Base-by-base conservation (phyloP, 805 yeast genomes). In the Pichia sporocuriosa region DNA sequence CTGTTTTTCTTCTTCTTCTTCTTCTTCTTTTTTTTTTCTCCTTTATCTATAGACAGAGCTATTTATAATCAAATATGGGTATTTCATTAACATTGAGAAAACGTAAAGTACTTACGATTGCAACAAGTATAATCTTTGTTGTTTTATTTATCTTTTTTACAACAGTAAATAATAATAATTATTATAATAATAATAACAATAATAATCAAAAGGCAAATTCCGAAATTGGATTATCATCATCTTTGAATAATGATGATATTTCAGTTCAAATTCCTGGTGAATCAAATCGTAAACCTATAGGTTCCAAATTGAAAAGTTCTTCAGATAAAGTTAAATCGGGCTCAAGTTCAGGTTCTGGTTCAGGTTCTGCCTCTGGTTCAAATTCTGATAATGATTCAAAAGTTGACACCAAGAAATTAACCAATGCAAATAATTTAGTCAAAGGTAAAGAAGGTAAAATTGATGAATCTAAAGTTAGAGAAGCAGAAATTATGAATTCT, bases 391-490 rank as follows among this genome's bases (percentile, higher is more conserved):
- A 11, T 1, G 29, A 33, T n/a, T 9, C 43, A 4, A 32, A 37
- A 20, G 43, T 37, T 9, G 48, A 40, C 20, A 45, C 53, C 9
- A 52, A 48, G 30, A 51, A 52, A 11, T 47, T 50, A 10, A 46
- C 49, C 15, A 57, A 53, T 33, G 52, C 54, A 9, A 61, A 59
- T 42, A 51, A 52, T 28, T 36, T 54, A n/a, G 66, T 62, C 7
- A 54, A 43, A 30, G 59, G 60, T 42, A 56, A 60, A 40, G 48
- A 56, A 16, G 73, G 72, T 2, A 56, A 45, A 6, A 62, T 67
- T 23, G 72, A 69, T 39, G 73, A 68, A 46, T 43, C 60, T n/a
- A 65, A 64, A 43, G 69, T 68, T 42, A 66, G 63, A 43, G 45
- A 51, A 25, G 64, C 62, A 10, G 70, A 67, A 45, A 67, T 62